phyloP scores from a whole-genome alignment of 1,284 basidiomycete genomes.

The Phaffia rhodozyma region DNA sequence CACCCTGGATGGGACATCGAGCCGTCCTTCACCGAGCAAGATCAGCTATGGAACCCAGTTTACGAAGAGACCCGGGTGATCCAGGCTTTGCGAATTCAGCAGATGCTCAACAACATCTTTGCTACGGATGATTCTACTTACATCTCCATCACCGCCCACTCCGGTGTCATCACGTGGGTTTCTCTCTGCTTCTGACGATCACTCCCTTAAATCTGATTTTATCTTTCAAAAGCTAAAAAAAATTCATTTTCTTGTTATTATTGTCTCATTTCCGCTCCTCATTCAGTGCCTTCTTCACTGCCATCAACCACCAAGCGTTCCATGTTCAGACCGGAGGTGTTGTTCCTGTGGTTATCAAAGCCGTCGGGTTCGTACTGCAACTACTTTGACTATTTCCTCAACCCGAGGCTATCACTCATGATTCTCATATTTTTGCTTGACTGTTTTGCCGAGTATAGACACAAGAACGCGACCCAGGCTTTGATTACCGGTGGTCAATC shows the following conservation, averaged over 20 bases:
- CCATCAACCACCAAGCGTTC: slow-evolving; percentile 23
- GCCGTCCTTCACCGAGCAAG: slow-evolving; percentile 28
- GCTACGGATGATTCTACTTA: slow-evolving; percentile 25
- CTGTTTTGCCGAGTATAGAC: too few species aligned
- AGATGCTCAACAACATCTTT: slow-evolving; percentile 29
- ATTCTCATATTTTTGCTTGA: too few species aligned
- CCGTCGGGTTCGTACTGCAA: too few species aligned
- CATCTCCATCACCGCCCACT: slow-evolving; percentile 32
- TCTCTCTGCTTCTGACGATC: background rate
- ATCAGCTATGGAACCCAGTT: slow-evolving; percentile 27
- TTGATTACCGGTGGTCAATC: too few species aligned
- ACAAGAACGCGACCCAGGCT: too few species aligned
- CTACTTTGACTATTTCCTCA: too few species aligned
- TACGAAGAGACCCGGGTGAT: slow-evolving; percentile 26
- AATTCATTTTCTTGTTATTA: too few species aligned
- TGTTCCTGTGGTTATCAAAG: too few species aligned
- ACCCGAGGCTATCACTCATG: too few species aligned
- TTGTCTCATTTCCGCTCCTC: slow-evolving; percentile 12
- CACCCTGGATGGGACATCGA: slow-evolving; percentile 29
- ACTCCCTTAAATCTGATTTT: background rate
- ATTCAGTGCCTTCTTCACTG: slow-evolving; percentile 27
- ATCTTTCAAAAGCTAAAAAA: background rate
- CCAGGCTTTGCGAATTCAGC: slow-evolving; percentile 24
- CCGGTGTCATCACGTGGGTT: slow-evolving; percentile 26
- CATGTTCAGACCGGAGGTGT: slow-evolving; percentile 25